phyloP scores from a whole-genome alignment of 345 rosid genomes.

The Camelina laxa region DNA sequence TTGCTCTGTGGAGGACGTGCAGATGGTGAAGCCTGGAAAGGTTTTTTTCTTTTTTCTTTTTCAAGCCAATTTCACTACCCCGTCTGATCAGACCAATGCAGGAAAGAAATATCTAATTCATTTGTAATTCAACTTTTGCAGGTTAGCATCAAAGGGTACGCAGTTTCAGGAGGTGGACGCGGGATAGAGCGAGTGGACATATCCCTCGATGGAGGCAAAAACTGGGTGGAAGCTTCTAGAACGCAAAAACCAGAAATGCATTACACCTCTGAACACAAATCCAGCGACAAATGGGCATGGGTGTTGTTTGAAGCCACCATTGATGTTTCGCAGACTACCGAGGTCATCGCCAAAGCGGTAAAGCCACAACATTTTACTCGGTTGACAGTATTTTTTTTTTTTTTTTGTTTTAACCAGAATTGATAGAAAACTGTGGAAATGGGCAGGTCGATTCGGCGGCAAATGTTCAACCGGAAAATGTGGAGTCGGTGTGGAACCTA shows the following conservation, averaged over 20 bases:
- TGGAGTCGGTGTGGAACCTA: conserved; percentile 87
- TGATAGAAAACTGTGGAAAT: conserved; percentile 10
- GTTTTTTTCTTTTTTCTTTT: conserved; percentile 45
- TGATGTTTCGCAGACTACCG: conserved; percentile 56
- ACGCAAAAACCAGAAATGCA: conserved; percentile 63
- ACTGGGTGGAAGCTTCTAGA: conserved; percentile 86
- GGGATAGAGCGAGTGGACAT: conserved; percentile 96
- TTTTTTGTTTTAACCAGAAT: not conserved
- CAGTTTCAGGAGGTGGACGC: conserved; percentile 96
- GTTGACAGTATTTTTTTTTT: not conserved
- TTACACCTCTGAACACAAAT: conserved; percentile 63
- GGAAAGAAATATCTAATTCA: not conserved
- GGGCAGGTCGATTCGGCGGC: conserved; percentile 87
- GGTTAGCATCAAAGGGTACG: conserved; percentile 85
- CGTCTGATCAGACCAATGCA: conserved; percentile 17
- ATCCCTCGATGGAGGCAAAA: conserved; percentile 89
- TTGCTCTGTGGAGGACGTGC: conserved; percentile 92
- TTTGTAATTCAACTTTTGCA: conserved; percentile 35
- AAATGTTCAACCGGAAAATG: conserved; percentile 87
- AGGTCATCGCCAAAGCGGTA: conserved; percentile 95
- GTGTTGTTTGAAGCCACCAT: conserved; percentile 78
- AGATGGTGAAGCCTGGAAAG: conserved; percentile 81
- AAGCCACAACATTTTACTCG: not conserved
- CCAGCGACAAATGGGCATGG: conserved; percentile 97
- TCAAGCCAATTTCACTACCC: conserved; percentile 1